A percentile compares a stretch with the other conserved stretches of the same genome.
These are phyloP conservation scores for Apostasia ramifera DNA, from an alignment of 106 monocot genomes.

Conservation along the genomic window DNA sequence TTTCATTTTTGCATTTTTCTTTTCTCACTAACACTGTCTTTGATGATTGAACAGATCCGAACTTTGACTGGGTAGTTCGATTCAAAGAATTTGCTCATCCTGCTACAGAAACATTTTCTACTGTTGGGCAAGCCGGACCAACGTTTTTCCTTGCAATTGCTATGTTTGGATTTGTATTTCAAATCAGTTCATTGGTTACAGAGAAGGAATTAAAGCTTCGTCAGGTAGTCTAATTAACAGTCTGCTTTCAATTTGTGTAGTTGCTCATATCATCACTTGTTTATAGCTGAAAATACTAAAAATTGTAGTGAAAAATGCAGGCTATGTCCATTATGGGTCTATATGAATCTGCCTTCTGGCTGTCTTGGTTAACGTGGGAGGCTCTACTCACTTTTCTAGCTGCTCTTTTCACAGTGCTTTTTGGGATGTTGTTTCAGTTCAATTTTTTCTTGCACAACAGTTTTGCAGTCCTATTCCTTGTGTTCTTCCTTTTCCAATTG, in stretches of 20 bases:
- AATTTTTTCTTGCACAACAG: conserved; percentile 84
- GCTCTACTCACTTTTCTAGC: conserved; percentile 55
- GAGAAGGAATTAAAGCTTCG: conserved; percentile 98
- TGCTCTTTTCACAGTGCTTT: conserved; percentile 69
- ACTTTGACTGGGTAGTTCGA: conserved; percentile 78
- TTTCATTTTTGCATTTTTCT: background rate
- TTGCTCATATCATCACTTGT: background rate
- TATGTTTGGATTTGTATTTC: conserved; percentile 97
- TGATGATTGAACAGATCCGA: conserved; percentile 51
- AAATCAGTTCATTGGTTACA: conserved; percentile 76
- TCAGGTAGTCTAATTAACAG: conserved; percentile 37
- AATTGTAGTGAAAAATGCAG: conserved; percentile 25
- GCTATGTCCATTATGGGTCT: conserved; percentile 97
- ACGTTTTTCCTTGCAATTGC: conserved; percentile 92
- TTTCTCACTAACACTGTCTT: conserved; percentile 1
- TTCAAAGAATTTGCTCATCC: conserved; percentile 95
- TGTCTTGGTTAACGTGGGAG: conserved; percentile 95
- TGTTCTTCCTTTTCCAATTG: conserved; percentile 92
- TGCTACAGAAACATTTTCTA: conserved; percentile 76
- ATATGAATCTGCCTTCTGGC: conserved; percentile 91
- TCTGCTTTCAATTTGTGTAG: background rate
- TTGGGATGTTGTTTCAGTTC: conserved; percentile 96
- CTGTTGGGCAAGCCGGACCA: conserved; percentile 58
- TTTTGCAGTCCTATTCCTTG: conserved; percentile 66
- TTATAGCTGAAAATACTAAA: background rate